These are phyloP conservation scores for Phytophthora cajani DNA, from an alignment of 352 stramenopile genomes.

Conservation along the genomic window DNA sequence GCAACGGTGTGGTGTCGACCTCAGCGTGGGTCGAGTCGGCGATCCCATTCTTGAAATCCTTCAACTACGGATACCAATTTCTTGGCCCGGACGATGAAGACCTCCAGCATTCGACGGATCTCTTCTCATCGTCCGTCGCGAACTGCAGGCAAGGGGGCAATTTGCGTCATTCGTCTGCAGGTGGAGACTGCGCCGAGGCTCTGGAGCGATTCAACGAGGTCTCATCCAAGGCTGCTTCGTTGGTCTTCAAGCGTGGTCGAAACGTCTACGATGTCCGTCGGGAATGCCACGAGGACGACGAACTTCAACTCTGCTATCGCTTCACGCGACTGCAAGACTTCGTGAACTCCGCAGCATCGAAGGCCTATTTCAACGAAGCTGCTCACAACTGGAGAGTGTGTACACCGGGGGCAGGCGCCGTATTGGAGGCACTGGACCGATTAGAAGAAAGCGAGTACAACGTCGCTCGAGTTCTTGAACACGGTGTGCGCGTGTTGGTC, in stretches of 20 bases:
- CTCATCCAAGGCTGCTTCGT: conserved; percentile 8
- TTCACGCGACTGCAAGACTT: conserved; percentile 66
- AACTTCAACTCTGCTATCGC: conserved; percentile 64
- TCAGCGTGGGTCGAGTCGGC: conserved; percentile 54
- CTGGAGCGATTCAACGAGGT: conserved; percentile 24
- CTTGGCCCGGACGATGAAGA: conserved; percentile 23
- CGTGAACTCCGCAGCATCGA: conserved; percentile 51
- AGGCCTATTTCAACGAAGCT: conserved; percentile 55
- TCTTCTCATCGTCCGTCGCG: conserved; percentile 26
- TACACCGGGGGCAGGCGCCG: conserved; percentile 23
- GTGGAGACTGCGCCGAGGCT: conserved; percentile 33
- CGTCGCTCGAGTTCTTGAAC: conserved; percentile 56
- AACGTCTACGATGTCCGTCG: conserved; percentile 82
- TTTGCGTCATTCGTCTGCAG: conserved; percentile 1
- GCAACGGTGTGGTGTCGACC: conserved; percentile 78
- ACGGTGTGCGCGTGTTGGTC: conserved; percentile 72
- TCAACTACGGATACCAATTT: conserved; percentile 53
- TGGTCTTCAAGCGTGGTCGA: conserved; percentile 31
- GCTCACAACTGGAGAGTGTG: conserved; percentile 58
- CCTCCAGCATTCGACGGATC: conserved; percentile 14
- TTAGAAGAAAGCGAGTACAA: conserved; percentile 61
- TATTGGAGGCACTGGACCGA: conserved; percentile 45
- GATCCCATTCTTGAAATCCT: conserved; percentile 54
- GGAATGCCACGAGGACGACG: conserved; percentile 55
- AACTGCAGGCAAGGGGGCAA: conserved; percentile 17